These are phyloP conservation scores for Aspergillus versicolor DNA, from an alignment of 2,329 filamentous ascomycete genomes.

Conservation along the genomic window DNA sequence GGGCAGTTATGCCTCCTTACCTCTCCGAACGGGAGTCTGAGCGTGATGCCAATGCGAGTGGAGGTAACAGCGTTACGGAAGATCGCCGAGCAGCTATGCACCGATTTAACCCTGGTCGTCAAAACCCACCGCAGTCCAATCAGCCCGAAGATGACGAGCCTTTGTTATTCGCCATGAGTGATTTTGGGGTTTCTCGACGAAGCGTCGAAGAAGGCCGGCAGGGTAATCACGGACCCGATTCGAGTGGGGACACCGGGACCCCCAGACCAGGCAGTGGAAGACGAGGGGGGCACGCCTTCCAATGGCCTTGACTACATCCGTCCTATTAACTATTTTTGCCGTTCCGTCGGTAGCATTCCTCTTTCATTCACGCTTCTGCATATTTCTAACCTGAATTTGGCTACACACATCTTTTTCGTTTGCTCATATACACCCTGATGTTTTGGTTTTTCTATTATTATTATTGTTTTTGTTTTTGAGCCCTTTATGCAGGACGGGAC, in stretches of 20 bases:
- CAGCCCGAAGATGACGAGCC: slow-evolving; percentile 45
- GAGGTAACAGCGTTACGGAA: slow-evolving; percentile 42
- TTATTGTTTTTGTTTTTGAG: not conserved
- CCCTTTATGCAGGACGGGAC: slow-evolving; percentile 13
- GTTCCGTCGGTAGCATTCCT: not conserved
- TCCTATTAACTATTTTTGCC: not conserved
- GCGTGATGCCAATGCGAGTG: slow-evolving; percentile 39
- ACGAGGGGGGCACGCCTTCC: slow-evolving; percentile 35
- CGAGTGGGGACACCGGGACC: slow-evolving; percentile 22
- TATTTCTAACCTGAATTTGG: slow-evolving; percentile 2
- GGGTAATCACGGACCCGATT: slow-evolving; percentile 32
- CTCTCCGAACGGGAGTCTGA: slow-evolving; percentile 37
- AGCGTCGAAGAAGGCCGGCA: slow-evolving; percentile 43
- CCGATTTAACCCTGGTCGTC: slow-evolving; percentile 35
- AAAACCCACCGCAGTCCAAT: slow-evolving; percentile 27
- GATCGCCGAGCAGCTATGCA: slow-evolving; percentile 33
- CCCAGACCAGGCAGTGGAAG: slow-evolving; percentile 38
- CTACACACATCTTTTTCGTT: not conserved
- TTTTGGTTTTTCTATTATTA: slow-evolving; percentile 9
- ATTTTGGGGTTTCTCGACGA: slow-evolving; percentile 43
- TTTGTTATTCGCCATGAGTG: slow-evolving; percentile 48
- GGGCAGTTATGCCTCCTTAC: slow-evolving; percentile 31
- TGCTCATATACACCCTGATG: slow-evolving; percentile 10
- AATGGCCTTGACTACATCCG: slow-evolving; percentile 31
- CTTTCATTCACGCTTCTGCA: not conserved